Evolutionary conservation across 129 eudicot species (phyloP).

Genomic region (Helichrysum umbraculigerum): DNA sequence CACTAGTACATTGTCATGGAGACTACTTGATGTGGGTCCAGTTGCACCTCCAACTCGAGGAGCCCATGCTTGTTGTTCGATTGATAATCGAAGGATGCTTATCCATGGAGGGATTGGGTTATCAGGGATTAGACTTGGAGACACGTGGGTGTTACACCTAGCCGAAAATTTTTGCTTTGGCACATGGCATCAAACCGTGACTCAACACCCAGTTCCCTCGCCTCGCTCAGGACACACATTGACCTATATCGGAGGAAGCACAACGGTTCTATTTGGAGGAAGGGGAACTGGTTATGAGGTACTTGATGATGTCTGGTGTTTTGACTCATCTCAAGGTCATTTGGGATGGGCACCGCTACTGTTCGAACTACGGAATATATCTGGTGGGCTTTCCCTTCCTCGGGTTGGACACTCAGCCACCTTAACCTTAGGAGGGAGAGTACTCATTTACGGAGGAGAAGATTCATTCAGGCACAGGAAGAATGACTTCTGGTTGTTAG

Average conservation of each 20-base stretch:
- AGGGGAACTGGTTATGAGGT: slow-evolving; percentile 88
- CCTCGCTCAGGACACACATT: slow-evolving; percentile 93
- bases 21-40: slow-evolving; percentile 67
- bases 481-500: slow-evolving; percentile 90
- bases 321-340: slow-evolving; percentile 50
- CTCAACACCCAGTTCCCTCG: slow-evolving; percentile 55
- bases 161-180: slow-evolving; percentile 68
- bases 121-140: slow-evolving; percentile 76
- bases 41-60: slow-evolving; percentile 86
- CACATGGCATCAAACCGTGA: slow-evolving; percentile 67
- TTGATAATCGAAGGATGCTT: slow-evolving; percentile 62
- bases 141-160: slow-evolving; percentile 75
- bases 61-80: slow-evolving; percentile 83
- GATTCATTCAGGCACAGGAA: slow-evolving; percentile 81
- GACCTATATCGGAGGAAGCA: slow-evolving; percentile 60
- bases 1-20: slow-evolving; percentile 60
- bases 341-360: slow-evolving; percentile 57
- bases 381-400: slow-evolving; percentile 70
- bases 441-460: slow-evolving; percentile 92
- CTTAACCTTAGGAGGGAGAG: slow-evolving; percentile 63
- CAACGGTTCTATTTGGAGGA: slow-evolving; percentile 82
- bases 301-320: slow-evolving; percentile 83
- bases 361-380: slow-evolving; percentile 49
- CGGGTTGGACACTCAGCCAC: slow-evolving; percentile 97
- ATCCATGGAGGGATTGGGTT: slow-evolving; percentile 93